Conservation (phyloP, 1,284 basidiomycete genomes). For the Puccinia polysora region DNA sequence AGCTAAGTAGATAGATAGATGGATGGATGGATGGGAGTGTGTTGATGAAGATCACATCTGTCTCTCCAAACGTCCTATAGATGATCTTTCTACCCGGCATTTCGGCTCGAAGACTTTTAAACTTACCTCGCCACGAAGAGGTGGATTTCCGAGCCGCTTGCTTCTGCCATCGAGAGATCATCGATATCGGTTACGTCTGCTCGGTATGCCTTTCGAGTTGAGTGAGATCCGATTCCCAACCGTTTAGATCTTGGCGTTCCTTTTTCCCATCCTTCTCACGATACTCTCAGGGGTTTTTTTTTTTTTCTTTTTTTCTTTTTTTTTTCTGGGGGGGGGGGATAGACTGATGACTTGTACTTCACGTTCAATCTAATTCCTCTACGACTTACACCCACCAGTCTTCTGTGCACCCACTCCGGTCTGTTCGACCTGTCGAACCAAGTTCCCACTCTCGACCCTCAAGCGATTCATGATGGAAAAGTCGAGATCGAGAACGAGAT, state of each 20-base stretch:
- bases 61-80: conserved; percentile 60
- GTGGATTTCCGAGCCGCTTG: conserved; percentile 96
- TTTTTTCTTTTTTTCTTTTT: no score
- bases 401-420: conserved; percentile 40
- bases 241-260: background rate
- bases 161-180: conserved; percentile 95
- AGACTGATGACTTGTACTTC: background rate
- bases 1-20: no score
- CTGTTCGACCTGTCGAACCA: conserved; percentile 40
- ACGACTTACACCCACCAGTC: background rate
- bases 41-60: conserved; percentile 44
- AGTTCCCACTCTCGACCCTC: conserved; percentile 36
- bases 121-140: conserved; percentile 84
- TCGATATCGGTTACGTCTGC: conserved; percentile 96
- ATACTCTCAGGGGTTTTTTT: background rate
- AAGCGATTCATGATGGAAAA: conserved; percentile 27
- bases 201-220: conserved; percentile 92
- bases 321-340: background rate
- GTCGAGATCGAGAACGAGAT: conserved; percentile 12
- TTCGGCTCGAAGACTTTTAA: conserved; percentile 69
- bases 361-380: background rate
- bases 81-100: conserved; percentile 86
- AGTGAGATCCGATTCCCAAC: no score
- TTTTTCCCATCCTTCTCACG: background rate
- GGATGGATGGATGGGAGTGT: background rate